Conservation (phyloP, 1,284 basidiomycete species). For the Boletus mariae region DNA sequence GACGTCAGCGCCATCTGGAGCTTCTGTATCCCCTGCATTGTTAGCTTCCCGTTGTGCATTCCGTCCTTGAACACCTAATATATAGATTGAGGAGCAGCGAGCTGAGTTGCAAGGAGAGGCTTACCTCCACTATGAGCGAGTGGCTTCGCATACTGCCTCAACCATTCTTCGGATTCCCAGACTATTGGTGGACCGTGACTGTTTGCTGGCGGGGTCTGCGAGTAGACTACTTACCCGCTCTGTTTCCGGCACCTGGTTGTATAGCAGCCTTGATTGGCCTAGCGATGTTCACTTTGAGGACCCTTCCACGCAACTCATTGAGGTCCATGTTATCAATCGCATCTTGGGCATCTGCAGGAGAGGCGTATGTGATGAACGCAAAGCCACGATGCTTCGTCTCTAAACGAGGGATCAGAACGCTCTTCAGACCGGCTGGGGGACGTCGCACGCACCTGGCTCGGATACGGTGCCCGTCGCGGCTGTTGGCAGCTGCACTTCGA, state of each 20-base stretch:
- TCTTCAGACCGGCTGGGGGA: neutral
- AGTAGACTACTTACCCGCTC: conserved; percentile 56
- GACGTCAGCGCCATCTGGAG: conserved; percentile 24
- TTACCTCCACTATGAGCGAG: conserved; percentile 66
- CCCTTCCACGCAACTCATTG: conserved; percentile 71
- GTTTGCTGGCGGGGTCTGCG: conserved; percentile 1
- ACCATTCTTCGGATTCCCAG: conserved; percentile 86
- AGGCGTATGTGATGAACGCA: conserved; percentile 74
- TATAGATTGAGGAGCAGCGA: conserved; percentile 9
- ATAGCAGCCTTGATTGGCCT: conserved; percentile 64
- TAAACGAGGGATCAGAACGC: conserved; percentile 26
- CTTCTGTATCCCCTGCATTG: conserved; percentile 17
- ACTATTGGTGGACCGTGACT: conserved; percentile 42
- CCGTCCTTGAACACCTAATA: conserved; percentile 55
- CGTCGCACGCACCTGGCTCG: conserved; percentile 42
- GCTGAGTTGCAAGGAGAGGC: conserved; percentile 20
- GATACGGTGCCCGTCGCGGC: conserved; percentile 59
- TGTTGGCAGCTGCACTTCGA: conserved; percentile 75
- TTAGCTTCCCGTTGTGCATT: conserved; percentile 29
- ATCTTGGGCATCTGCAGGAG: conserved; percentile 76
- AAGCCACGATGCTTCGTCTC: conserved; percentile 79
- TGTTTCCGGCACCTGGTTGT: conserved; percentile 59
- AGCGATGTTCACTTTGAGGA: conserved; percentile 76
- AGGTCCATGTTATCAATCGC: conserved; percentile 89
- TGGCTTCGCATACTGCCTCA: conserved; percentile 68